Percentiles rank a stretch among this genome's conserved stretches.
These are phyloP conservation scores for Mucor circinelloides DNA, from an alignment of 371 early-diverging fungal species.

Conservation along the genomic window DNA sequence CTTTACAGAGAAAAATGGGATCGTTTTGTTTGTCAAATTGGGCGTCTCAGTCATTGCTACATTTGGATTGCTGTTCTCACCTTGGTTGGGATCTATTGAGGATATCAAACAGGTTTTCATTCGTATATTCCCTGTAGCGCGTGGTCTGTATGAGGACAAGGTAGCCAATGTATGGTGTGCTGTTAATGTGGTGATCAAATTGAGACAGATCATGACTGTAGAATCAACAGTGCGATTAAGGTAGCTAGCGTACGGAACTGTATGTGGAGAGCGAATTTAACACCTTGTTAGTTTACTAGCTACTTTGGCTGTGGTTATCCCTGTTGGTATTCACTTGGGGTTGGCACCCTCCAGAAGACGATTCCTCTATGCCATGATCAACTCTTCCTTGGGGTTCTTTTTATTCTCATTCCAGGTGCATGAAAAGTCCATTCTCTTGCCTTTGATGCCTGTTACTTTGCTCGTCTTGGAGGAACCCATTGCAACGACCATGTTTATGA, in stretches of 20 bases:
- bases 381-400: constrained; percentile 86
- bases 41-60: constrained; percentile 77
- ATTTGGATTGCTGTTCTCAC: constrained; percentile 65
- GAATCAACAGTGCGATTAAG: constrained; percentile 69
- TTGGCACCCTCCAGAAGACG: constrained; percentile 51
- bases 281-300: constrained; percentile 56
- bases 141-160: constrained; percentile 97
- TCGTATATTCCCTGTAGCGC: constrained; percentile 90
- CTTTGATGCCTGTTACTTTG: constrained; percentile 75
- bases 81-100: constrained; percentile 68
- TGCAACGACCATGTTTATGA: constrained; percentile 69
- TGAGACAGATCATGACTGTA: constrained; percentile 67
- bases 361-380: constrained; percentile 71
- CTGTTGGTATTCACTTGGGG: constrained; percentile 66
- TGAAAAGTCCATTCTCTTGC: constrained; percentile 93
- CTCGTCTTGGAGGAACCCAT: constrained; percentile 65
- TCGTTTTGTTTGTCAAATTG: constrained; percentile 68
- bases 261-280: not conserved
- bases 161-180: constrained; percentile 98
- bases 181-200: constrained; percentile 79
- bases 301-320: constrained; percentile 72
- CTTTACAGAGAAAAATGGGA: constrained; percentile 45
- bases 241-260: constrained; percentile 31
- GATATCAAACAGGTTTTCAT: constrained; percentile 77
- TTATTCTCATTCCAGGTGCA: constrained; percentile 97